phyloP scores from a whole-genome alignment of 305 asterid genomes.

The Solanum hybrid region DNA sequence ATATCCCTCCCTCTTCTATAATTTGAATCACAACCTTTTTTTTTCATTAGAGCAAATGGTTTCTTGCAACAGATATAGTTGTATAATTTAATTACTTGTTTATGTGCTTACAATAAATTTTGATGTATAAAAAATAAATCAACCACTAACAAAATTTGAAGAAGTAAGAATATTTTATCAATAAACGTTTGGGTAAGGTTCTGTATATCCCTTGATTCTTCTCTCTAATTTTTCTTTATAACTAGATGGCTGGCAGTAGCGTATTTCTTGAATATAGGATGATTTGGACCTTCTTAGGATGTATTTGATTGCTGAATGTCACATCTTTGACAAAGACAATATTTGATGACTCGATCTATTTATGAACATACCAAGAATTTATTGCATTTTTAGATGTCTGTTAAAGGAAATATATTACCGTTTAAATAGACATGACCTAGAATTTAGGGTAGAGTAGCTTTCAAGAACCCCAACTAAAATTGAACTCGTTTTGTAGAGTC shows the following conservation, averaged over 20 bases:
- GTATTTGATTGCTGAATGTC: too few relatives aligned
- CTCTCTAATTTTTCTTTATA: too few relatives aligned
- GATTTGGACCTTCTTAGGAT: too few relatives aligned
- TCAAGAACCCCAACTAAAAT: background rate
- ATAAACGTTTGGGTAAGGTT: too few relatives aligned
- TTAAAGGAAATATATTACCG: background rate
- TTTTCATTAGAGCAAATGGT: background rate
- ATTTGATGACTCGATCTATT: too few relatives aligned
- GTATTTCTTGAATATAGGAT: too few relatives aligned
- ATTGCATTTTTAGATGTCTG: background rate
- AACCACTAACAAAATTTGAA: background rate
- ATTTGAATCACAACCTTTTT: background rate
- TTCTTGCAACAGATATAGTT: background rate
- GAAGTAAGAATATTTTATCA: background rate
- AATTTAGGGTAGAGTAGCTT: background rate
- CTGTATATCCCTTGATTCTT: too few relatives aligned
- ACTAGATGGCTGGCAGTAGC: too few relatives aligned
- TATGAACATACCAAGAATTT: background rate
- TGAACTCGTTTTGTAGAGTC: background rate
- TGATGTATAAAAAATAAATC: background rate
- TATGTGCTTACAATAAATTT: background rate
- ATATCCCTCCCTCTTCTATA: background rate
- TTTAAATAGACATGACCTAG: too few relatives aligned
- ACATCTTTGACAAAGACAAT: background rate
- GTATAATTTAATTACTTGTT: too few relatives aligned